Percentiles rank a stretch among this genome's conserved stretches.
Evolutionary conservation across 1,284 basidiomycete species (phyloP).

Genomic region (Hypsizygus ulmarius): DNA sequence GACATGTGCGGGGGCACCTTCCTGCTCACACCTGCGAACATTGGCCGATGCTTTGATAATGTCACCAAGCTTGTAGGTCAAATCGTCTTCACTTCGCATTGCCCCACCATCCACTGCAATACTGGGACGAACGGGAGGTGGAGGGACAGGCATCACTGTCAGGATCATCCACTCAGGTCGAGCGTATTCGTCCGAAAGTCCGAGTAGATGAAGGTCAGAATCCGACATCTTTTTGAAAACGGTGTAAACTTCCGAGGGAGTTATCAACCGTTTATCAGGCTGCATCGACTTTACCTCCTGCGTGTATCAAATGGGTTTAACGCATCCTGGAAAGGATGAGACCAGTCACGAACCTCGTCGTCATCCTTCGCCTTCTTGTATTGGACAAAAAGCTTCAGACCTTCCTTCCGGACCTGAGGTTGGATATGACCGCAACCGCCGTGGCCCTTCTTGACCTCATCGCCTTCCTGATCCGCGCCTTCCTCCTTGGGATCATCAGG

Average conservation of each 20-base stretch:
- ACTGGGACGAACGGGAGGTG: conserved; percentile 96
- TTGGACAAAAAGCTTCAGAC: conserved; percentile 92
- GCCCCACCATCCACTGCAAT: conserved; percentile 96
- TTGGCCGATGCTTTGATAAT: conserved; percentile 96
- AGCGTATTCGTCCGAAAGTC: conserved; percentile 94
- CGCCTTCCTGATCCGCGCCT: conserved; percentile 69
- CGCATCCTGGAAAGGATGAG: not conserved
- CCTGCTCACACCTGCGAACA: conserved; percentile 91
- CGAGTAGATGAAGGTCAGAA: conserved; percentile 87
- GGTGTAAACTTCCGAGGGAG: conserved; percentile 88
- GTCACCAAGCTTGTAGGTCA: conserved; percentile 98
- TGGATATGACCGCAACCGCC: conserved; percentile 95
- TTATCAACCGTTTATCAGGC: conserved; percentile 87
- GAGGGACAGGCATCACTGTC: conserved; percentile 96
- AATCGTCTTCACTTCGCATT: conserved; percentile 96
- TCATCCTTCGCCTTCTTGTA: conserved; percentile 94
- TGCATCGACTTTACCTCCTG: conserved; percentile 83
- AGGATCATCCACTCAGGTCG: conserved; percentile 99
- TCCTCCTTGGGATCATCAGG: conserved; percentile 86
- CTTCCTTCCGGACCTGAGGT: conserved; percentile 92
- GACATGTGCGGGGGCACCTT: conserved; percentile 95
- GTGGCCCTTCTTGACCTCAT: conserved; percentile 81
- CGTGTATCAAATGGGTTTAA: conserved; percentile 2
- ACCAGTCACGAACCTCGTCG: conserved; percentile 71
- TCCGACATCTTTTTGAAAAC: conserved; percentile 93